A percentile compares a stretch with the other conserved stretches of the same genome.
Evolutionary conservation across 352 stramenopile species (phyloP).

Genomic region (Sclerospora graminicola): DNA sequence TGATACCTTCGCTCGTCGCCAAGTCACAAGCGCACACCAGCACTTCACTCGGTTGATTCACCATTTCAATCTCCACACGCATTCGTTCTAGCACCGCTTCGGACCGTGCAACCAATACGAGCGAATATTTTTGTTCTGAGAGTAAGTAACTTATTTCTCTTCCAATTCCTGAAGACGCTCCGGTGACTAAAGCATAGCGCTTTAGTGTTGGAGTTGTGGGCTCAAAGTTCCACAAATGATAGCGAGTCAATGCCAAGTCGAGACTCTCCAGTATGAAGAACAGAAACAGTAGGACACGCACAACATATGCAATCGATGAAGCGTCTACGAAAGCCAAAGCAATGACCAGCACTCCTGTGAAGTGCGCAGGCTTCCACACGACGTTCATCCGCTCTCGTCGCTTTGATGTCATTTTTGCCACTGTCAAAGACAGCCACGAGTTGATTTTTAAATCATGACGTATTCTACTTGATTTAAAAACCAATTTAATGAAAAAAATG

Average conservation of each 20-base stretch:
- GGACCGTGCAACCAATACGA: slow-evolving; percentile 54
- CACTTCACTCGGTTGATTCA: slow-evolving; percentile 47
- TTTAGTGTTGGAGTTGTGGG: slow-evolving; percentile 35
- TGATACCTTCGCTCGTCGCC: slow-evolving; percentile 34
- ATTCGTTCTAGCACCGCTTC: slow-evolving; percentile 58
- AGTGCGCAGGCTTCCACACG: slow-evolving; percentile 30
- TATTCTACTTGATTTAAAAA: too few species aligned
- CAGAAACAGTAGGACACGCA: slow-evolving; percentile 41
- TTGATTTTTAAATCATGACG: too few species aligned
- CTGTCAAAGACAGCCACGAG: too few species aligned
- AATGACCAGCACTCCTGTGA: slow-evolving; percentile 42
- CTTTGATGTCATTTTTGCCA: slow-evolving; percentile 3
- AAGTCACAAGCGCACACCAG: slow-evolving; percentile 55
- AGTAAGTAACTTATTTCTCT: slow-evolving; percentile 71
- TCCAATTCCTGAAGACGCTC: slow-evolving; percentile 62
- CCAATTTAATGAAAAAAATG: too few species aligned
- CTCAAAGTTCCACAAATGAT: slow-evolving; percentile 57
- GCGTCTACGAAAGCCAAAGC: slow-evolving; percentile 33
- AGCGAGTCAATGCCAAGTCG: slow-evolving; percentile 50
- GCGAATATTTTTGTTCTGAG: slow-evolving; percentile 68
- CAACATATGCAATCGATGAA: slow-evolving; percentile 19
- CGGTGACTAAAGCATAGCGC: slow-evolving; percentile 61
- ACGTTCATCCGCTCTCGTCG: slow-evolving; percentile 27
- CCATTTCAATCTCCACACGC: slow-evolving; percentile 61
- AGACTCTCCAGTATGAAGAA: slow-evolving; percentile 41